Evolutionary conservation across 768 basidiomycete species (phyloP).

Genomic region (Russula virescens): DNA sequence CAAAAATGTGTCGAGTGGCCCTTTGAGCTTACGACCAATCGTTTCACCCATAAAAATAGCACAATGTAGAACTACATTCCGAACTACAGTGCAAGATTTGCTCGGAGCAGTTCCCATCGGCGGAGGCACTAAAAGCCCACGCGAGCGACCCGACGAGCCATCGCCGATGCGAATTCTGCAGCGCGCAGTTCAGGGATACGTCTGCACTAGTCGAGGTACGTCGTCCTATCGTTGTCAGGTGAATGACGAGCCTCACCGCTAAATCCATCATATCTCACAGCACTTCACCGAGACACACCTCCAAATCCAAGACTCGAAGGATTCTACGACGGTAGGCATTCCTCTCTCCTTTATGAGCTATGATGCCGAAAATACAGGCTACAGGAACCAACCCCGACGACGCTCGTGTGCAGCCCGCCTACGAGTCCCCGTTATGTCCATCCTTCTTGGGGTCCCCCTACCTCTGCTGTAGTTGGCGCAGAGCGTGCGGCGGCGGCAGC

Average conservation of each 20-base stretch:
- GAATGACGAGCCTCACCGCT: background rate
- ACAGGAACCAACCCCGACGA: background rate
- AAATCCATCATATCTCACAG: background rate
- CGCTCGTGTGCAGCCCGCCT: slow-evolving; percentile 4
- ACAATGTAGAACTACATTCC: slow-evolving; percentile 13
- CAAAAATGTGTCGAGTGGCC: background rate
- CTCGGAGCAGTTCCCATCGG: slow-evolving; percentile 7
- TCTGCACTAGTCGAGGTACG: slow-evolving; percentile 22
- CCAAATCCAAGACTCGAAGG: slow-evolving; percentile 5
- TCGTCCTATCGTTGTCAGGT: background rate
- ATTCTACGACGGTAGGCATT: background rate
- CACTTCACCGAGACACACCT: slow-evolving; percentile 18
- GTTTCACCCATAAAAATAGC: slow-evolving; percentile 4
- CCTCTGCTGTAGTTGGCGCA: background rate
- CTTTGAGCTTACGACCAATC: background rate
- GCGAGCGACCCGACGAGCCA: slow-evolving; percentile 5
- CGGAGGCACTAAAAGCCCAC: slow-evolving; percentile 14
- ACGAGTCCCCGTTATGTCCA: background rate
- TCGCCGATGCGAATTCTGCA: slow-evolving; percentile 22
- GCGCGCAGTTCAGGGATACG: slow-evolving; percentile 18
- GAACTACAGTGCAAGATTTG: slow-evolving; percentile 16
- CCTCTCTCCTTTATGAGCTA: background rate
- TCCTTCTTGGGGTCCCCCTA: background rate
- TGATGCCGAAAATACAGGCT: background rate
- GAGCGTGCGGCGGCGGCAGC: background rate